Conservation (phyloP, 208 protist species). For the Wallacemonas rigidus region DNA sequence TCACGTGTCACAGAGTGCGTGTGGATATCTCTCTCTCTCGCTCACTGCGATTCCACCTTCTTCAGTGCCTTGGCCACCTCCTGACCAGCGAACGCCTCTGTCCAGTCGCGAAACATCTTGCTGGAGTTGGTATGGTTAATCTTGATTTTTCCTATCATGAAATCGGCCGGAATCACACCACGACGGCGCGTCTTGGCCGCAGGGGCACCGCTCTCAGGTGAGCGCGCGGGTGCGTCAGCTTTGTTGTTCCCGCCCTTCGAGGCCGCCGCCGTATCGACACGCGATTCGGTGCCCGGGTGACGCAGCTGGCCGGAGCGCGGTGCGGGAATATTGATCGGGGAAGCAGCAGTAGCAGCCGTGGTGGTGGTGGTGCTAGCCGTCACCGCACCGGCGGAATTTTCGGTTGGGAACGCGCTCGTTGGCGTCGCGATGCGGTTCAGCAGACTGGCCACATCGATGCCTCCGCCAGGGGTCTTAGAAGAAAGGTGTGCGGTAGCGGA, state of each 20-base stretch:
- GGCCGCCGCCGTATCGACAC: neutral
- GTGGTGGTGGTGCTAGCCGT: slow-evolving; percentile 14
- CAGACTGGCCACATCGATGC: slow-evolving; percentile 32
- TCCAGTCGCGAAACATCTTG: slow-evolving; percentile 42
- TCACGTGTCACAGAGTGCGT: neutral
- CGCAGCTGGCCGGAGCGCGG: slow-evolving; percentile 32
- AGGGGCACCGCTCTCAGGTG: neutral
- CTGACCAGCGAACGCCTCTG: slow-evolving; percentile 34
- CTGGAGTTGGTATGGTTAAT: slow-evolving; percentile 39
- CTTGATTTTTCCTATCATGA: slow-evolving; percentile 40
- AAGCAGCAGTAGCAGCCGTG: slow-evolving; percentile 1
- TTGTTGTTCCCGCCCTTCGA: neutral
- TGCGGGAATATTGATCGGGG: slow-evolving; percentile 28
- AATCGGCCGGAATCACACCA: slow-evolving; percentile 49
- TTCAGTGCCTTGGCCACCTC: slow-evolving; percentile 32
- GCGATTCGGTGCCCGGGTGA: slow-evolving; percentile 7
- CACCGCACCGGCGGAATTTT: slow-evolving; percentile 7
- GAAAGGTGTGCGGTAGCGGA: slow-evolving; percentile 38
- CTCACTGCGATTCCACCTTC: slow-evolving; percentile 22
- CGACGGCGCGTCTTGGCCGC: slow-evolving; percentile 10
- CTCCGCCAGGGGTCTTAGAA: slow-evolving; percentile 17
- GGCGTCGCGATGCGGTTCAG: slow-evolving; percentile 20
- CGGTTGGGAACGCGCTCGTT: slow-evolving; percentile 5
- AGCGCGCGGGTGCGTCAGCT: too few species aligned
- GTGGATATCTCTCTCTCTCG: neutral